A percentile compares a stretch with the other conserved stretches of the same genome.
phyloP scores from a whole-genome alignment of 129 eudicot species.

The Saposhnikovia divaricata region DNA sequence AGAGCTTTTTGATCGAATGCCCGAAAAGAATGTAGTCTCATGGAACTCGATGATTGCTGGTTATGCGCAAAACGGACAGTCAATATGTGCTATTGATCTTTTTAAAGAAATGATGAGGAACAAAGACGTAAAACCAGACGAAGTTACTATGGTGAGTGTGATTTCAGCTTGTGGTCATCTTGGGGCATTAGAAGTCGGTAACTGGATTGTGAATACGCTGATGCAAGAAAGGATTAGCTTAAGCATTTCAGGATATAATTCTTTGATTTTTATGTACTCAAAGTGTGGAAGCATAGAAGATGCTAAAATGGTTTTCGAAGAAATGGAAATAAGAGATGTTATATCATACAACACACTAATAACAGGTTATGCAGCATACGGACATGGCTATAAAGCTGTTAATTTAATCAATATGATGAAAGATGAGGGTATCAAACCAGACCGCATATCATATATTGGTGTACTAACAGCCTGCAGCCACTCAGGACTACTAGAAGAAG shows the following conservation, averaged over 20 bases:
- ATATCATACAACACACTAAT: slow-evolving; percentile 67
- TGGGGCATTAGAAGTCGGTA: slow-evolving; percentile 78
- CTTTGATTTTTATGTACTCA: slow-evolving; percentile 72
- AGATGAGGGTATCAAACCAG: slow-evolving; percentile 50
- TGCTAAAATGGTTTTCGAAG: slow-evolving; percentile 40
- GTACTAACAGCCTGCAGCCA: slow-evolving; percentile 85
- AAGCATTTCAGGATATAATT: slow-evolving; percentile 60
- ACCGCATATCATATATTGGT: slow-evolving; percentile 63
- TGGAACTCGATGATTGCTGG: slow-evolving; percentile 88
- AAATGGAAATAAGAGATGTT: slow-evolving; percentile 59
- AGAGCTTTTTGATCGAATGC: slow-evolving; percentile 56
- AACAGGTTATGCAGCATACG: slow-evolving; percentile 73
- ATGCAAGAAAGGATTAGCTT: slow-evolving; percentile 24
- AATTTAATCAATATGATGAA: slow-evolving; percentile 48
- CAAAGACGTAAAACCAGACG: slow-evolving; percentile 45
- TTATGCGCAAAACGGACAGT: slow-evolving; percentile 77
- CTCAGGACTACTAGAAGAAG: slow-evolving; percentile 60
- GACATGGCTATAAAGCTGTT: slow-evolving; percentile 53
- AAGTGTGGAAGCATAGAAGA: slow-evolving; percentile 72
- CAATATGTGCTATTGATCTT: slow-evolving; percentile 50
- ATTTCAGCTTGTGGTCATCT: slow-evolving; percentile 84
- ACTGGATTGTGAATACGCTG: slow-evolving; percentile 38
- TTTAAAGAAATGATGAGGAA: slow-evolving; percentile 47
- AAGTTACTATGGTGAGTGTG: slow-evolving; percentile 71
- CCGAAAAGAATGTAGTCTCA: slow-evolving; percentile 51